Base-by-base conservation (phyloP, 495 filamentous ascomycete genomes). In the Podospora didyma region DNA sequence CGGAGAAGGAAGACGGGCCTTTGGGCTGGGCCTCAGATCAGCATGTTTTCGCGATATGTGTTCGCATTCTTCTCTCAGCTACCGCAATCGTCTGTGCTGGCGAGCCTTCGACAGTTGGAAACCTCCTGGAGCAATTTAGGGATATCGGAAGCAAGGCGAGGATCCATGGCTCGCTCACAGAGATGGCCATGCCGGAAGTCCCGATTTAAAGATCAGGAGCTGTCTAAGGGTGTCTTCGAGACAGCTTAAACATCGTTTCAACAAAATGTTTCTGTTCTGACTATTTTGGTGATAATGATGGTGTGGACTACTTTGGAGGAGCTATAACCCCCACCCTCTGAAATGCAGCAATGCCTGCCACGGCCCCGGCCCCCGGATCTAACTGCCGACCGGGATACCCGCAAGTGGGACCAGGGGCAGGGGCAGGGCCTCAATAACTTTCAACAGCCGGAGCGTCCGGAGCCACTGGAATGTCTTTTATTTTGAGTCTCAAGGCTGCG, bases 11-110 rank as follows among this genome's bases (percentile, higher is more conserved):
- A 19, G 88, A 91, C 71, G 86, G 88, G 2, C 75, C 85, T 21
- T 62, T 92, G 20, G 89, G 89, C 26, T 90, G 86, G 88, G 81
- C 80, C 2, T 82, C 85, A 3, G 88, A 87, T 60, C 80, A 88
- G 14, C 83, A 89, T 57, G 79, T 85, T 2, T 94, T 90, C 65
- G 78, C 82, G 0, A 69, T 91, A 37, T 86, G 83, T 22, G 76
- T 86, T 46, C 74, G 86, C 12, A 60, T 92, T 20, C 58, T 85
- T 44, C 63, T 83, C 20, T 70, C 69, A 16, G 82, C 81, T 3
- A 70, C 72, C 11, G 68, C 66, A 16, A 56, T 74, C 14, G 48
- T 34, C 11, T 10, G 35, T 11, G 53, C 50, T 20, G 47, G 54
- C 31, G 49, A 31, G 34, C 41, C 24, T 14, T 22, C 12, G 42